These are phyloP conservation scores for Aspergillus niger DNA, from an alignment of 2,329 filamentous ascomycete species.

Conservation along the genomic window DNA sequence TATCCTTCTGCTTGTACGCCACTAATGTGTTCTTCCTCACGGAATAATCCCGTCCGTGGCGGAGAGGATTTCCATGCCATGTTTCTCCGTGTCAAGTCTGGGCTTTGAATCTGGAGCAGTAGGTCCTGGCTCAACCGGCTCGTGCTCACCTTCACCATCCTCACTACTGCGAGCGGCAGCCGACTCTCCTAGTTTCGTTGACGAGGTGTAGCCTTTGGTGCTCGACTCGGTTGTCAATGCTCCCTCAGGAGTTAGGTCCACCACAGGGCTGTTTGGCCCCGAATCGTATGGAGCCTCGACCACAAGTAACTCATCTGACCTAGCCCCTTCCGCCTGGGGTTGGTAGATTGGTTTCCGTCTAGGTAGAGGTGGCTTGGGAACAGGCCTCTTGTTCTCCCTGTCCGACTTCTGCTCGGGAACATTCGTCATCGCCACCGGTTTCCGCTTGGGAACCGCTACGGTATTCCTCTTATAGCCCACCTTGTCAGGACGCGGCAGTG, in stretches of 20 bases:
- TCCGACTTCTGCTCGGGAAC: slow-evolving; percentile 33
- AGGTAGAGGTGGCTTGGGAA: slow-evolving; percentile 54
- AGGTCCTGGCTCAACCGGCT: not conserved
- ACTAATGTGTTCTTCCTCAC: not conserved
- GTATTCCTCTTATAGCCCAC: slow-evolving; percentile 58
- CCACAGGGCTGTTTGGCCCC: slow-evolving; percentile 45
- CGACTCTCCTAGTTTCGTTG: not conserved
- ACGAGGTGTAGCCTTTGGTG: not conserved
- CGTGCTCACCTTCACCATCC: not conserved
- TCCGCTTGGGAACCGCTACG: slow-evolving; percentile 64
- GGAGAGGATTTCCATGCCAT: slow-evolving; percentile 22
- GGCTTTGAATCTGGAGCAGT: not conserved
- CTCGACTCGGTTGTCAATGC: slow-evolving; percentile 16
- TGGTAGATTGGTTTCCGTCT: slow-evolving; percentile 43
- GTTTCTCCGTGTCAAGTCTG: slow-evolving; percentile 11
- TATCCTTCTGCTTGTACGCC: not conserved
- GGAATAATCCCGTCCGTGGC: slow-evolving; percentile 24
- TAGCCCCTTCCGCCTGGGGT: slow-evolving; percentile 36
- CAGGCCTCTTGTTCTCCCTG: slow-evolving; percentile 36
- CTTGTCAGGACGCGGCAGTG: slow-evolving; percentile 69
- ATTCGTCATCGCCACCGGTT: slow-evolving; percentile 56
- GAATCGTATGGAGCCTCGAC: slow-evolving; percentile 67
- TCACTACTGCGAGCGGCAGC: not conserved
- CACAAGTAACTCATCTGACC: slow-evolving; percentile 60
- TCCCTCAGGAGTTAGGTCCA: slow-evolving; percentile 23